Base-by-base conservation (phyloP, 805 yeast genomes). In the Kuraishia molischiana region DNA sequence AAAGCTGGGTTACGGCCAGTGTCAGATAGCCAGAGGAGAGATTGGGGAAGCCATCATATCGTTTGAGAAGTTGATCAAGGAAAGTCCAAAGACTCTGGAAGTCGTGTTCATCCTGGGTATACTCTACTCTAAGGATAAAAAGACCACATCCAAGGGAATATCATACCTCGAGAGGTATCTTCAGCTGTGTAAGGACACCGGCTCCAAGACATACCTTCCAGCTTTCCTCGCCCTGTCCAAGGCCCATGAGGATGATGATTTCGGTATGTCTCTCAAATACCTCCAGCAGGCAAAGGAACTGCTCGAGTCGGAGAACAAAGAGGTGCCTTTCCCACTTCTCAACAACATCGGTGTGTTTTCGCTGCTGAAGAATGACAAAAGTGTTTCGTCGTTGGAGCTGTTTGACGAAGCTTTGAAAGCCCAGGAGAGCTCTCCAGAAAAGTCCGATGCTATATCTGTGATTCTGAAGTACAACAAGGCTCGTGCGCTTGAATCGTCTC, bases 291-390 rank as follows among this genome's bases (percentile, higher is more conserved):
- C 58, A 57, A 74, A 41, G 71, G 74, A 49, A 78, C 14, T 32
- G 10, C 41, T 59, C 11, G 42, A 51, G 1, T 45, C 56, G 10
- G 62, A 64, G 11, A 58, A 61, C 15, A 50, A 58, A 3, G 45
- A 50, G n/a, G 47, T 63, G 34, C 75, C 78, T 2, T 59, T 72
- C 34, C 82, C 78, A 47, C 62, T 90, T 21, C 66, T 78, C 50
- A 87, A 86, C 53, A 92, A 92, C 50, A 66, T 86, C 46, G 97
- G 95, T 32, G 95, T 85, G 4, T 75, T 86, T 57, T 74, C 84
- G 40, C 81, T 83, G 51, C 64, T 78, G 44, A 77, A 72, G 44
- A 54, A 50, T 29, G 52, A 53, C 18, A 24, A 9, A 14, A 35
- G 35, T 19, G 15, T 17, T 18, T 72, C 72, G 4, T 79, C 97